These are phyloP conservation scores for Gossypium longicalyx DNA, from an alignment of 345 rosid species.

Conservation along the genomic window DNA sequence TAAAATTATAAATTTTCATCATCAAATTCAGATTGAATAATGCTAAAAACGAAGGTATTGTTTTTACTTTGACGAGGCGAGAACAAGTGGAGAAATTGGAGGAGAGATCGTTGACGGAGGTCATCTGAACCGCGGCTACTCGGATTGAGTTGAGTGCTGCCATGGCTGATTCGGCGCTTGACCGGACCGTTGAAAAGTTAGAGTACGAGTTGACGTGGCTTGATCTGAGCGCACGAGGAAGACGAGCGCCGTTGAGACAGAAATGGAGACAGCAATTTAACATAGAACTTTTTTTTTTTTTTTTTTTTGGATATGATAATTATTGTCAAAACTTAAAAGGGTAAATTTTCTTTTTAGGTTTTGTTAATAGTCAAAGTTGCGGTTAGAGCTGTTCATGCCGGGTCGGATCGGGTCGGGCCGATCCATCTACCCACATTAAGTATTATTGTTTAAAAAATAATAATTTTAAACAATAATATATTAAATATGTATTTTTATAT, in stretches of 20 bases:
- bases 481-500: too few species aligned
- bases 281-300: not conserved
- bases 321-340: not conserved
- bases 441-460: too few species aligned
- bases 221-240: not conserved
- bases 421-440: too few species aligned
- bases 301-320: not conserved
- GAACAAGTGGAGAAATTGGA: constrained; percentile 82
- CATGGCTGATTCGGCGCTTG: constrained; percentile 34
- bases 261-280: not conserved
- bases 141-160: constrained; percentile 51
- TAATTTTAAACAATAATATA: too few species aligned
- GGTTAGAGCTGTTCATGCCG: too few species aligned
- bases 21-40: not conserved
- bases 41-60: not conserved
- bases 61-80: constrained; percentile 67
- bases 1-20: not conserved
- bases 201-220: not conserved
- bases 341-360: not conserved
- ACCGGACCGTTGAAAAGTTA: not conserved
- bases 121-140: constrained; percentile 96
- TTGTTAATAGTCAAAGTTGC: too few species aligned
- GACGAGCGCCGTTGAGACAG: not conserved
- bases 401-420: too few species aligned
- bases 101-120: constrained; percentile 78